Conservation (phyloP, 1,139 yeast species). For the Diutina mesorugosa region DNA sequence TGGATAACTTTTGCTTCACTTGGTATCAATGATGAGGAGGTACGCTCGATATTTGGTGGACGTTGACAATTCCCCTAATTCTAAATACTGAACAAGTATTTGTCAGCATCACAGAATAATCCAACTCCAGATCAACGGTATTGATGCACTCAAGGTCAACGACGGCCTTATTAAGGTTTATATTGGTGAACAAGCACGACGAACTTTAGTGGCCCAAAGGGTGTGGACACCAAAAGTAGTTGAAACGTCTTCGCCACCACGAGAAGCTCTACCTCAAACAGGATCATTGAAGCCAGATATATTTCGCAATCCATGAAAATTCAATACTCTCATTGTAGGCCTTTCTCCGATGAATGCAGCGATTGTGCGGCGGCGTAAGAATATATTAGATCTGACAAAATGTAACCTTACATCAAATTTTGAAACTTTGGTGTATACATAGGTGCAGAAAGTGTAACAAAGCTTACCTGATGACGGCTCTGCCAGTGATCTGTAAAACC, state of each 20-base stretch:
- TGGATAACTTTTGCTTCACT: slow-evolving; percentile 40
- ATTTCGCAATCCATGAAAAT: slow-evolving; percentile 62
- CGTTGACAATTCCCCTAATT: slow-evolving; percentile 52
- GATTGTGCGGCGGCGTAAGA: not conserved
- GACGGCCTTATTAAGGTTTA: slow-evolving; percentile 56
- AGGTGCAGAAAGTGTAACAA: no score
- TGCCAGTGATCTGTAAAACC: no score
- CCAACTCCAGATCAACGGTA: slow-evolving; percentile 37
- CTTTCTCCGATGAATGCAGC: slow-evolving; percentile 38
- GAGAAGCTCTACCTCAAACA: slow-evolving; percentile 36
- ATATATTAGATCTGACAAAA: not conserved
- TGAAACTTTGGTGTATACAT: no score
- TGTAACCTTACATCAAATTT: no score
- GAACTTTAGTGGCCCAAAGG: slow-evolving; percentile 19
- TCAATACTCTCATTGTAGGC: slow-evolving; percentile 70
- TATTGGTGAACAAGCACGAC: slow-evolving; percentile 46
- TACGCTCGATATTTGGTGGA: slow-evolving; percentile 41
- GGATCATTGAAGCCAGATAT: slow-evolving; percentile 53
- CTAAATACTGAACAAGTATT: slow-evolving; percentile 65
- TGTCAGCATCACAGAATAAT: slow-evolving; percentile 57
- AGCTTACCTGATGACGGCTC: no score
- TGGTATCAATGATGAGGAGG: no score
- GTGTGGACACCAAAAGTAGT: slow-evolving; percentile 28
- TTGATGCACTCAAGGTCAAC: slow-evolving; percentile 43
- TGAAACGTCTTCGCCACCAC: slow-evolving; percentile 65